These are phyloP conservation scores for Stephania cephalantha DNA, from an alignment of 164 flowering plant species.

Conservation along the genomic window DNA sequence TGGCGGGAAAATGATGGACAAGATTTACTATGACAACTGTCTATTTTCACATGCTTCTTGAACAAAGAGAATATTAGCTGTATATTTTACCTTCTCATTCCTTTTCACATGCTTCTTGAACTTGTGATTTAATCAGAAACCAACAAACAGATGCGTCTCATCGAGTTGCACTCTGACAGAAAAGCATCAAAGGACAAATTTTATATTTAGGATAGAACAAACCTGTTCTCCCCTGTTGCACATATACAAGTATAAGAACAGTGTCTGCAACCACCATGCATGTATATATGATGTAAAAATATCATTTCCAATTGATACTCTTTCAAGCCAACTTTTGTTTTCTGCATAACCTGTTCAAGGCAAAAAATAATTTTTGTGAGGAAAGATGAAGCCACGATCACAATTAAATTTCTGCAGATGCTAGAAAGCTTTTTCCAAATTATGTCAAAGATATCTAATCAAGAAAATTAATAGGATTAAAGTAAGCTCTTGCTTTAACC, in stretches of 20 bases:
- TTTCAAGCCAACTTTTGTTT: constrained; percentile 10
- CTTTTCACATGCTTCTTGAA: neutral
- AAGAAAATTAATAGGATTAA: neutral
- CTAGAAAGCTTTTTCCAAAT: neutral
- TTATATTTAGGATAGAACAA: neutral
- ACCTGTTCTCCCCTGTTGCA: constrained; percentile 14
- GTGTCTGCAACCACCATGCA: constrained; percentile 12
- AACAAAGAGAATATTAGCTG: neutral
- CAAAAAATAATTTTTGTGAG: neutral
- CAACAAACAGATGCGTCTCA: neutral
- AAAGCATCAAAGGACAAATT: neutral
- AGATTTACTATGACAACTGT: neutral
- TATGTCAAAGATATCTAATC: neutral
- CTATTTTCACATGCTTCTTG: too few species aligned
- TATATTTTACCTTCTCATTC: neutral
- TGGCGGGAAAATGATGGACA: neutral
- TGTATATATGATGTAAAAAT: constrained; percentile 13
- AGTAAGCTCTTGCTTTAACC: neutral
- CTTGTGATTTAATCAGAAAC: neutral
- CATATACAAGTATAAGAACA: constrained; percentile 7
- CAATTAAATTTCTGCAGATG: neutral
- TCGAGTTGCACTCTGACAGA: neutral
- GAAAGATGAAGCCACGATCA: neutral
- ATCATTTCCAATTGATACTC: constrained; percentile 11
- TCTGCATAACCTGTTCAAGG: constrained; percentile 9